Percentiles rank a stretch among this genome's conserved stretches.
Conservation (phyloP, 2,329 filamentous ascomycete genomes). For the Colletotrichum liaoningense region DNA sequence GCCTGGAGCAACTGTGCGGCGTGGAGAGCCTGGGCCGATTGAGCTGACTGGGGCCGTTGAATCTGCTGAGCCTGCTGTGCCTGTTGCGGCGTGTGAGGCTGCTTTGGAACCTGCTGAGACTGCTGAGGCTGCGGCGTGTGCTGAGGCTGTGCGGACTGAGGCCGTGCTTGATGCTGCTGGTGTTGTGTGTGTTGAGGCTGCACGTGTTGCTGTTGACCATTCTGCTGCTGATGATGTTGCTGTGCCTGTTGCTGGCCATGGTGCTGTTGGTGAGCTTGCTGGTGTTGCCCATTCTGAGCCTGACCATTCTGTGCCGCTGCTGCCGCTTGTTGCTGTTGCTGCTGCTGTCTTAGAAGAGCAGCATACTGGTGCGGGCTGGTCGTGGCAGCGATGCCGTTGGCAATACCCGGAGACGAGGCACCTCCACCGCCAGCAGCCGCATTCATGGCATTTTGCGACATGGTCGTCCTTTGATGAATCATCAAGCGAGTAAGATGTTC, state of each 20-base stretch:
- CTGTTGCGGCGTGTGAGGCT: constrained; percentile 42
- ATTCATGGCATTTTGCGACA: constrained; percentile 63
- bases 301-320: constrained; percentile 42
- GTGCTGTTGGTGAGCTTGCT: constrained; percentile 33
- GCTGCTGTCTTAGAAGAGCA: constrained; percentile 67
- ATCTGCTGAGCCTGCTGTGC: constrained; percentile 31
- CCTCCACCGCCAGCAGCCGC: constrained; percentile 61
- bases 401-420: constrained; percentile 50
- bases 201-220: constrained; percentile 15
- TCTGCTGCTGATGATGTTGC: constrained; percentile 34
- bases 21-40: constrained; percentile 35
- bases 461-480: constrained; percentile 56
- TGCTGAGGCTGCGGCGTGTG: constrained; percentile 36
- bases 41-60: constrained; percentile 34
- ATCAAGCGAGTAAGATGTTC: constrained; percentile 61
- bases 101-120: constrained; percentile 42
- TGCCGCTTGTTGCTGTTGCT: constrained; percentile 55
- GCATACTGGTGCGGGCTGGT: constrained; percentile 70
- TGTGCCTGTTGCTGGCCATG: constrained; percentile 24
- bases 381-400: constrained; percentile 60
- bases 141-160: constrained; percentile 3
- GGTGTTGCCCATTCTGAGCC: constrained; percentile 38
- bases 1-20: constrained; percentile 27
- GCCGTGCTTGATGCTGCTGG: constrained; percentile 14
- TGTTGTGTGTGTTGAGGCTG: constrained; percentile 21